Evolutionary conservation across 139 green algal genomes (phyloP), one percentile per base, ranked within the genome.

Genomic region (Bryopsis sp.): DNA sequence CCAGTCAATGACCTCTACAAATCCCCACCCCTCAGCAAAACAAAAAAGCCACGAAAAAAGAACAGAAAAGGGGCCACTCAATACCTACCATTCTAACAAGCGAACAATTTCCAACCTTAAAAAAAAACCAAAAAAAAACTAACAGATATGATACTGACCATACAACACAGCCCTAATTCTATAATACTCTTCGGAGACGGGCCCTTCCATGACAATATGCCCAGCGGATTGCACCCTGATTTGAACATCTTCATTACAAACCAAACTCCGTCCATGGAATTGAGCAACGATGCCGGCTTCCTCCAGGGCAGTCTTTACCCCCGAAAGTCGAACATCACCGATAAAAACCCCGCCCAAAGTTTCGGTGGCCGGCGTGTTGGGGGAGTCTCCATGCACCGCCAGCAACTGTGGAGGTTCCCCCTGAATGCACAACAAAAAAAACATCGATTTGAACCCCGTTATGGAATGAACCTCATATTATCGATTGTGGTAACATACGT

Each of bases 161-260:
- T 91, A 88, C 28, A 90, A 71, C 58, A 86, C 57, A 35, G 85
- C 73, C 5, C 86, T 47, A 11, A 92, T 73, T 8, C 15, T 66
- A 70, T 85, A 91, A 50, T 86, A 92, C 22, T 84, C 72, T 5
- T 82, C 67, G 24, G 58, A 78, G 19, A 92, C 63, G 0, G 84
- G 62, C 0, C 86, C 86, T 38, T 93, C 83, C 43, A 92, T 58
- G 15, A 79, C 28, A 60, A 92, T 43, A 47, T 38, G 32, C 0
- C 59, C 78, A 36, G 71, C 70, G 7, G 74, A 47, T 0, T 39
- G 43, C 33, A 67, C 47, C 35, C 48, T 39, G 5, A 90, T 67
- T 1, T 67, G 68, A 6, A 88, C 77, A 24, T 54, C 36, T 2
- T 77, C 82, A 2, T 58, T 62, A 48, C 84, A 90, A 19, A 84